Evolutionary conservation across 2,329 filamentous ascomycete species (phyloP).

Genomic region (Cercospora beticola): DNA sequence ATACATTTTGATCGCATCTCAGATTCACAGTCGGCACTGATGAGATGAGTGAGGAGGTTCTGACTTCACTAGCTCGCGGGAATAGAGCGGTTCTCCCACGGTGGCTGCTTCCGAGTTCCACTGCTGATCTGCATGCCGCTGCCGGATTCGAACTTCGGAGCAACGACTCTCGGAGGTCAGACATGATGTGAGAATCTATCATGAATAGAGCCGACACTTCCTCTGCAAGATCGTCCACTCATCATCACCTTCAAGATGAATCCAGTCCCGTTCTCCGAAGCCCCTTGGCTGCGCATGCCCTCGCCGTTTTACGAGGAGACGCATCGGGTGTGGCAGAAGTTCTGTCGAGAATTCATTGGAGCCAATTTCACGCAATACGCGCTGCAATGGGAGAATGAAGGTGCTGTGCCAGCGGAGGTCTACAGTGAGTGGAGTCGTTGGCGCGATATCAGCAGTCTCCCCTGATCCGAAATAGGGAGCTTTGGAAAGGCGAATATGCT

Average conservation of each 20-base stretch:
- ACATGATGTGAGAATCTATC: background rate
- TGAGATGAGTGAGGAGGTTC: background rate
- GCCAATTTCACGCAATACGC: constrained; percentile 24
- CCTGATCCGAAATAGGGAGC: background rate
- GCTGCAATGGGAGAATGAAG: constrained; percentile 26
- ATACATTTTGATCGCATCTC: no score
- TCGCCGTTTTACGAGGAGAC: constrained; percentile 25
- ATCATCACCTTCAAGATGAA: background rate
- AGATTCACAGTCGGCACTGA: no score
- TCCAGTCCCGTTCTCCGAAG: constrained; percentile 19
- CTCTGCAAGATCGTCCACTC: background rate
- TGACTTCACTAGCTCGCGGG: background rate
- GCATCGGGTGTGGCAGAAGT: constrained; percentile 24
- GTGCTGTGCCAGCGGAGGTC: constrained; percentile 54
- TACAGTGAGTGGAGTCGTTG: constrained; percentile 63
- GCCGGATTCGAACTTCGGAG: background rate
- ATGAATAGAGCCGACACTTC: background rate
- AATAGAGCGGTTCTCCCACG: background rate
- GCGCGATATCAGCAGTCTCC: background rate
- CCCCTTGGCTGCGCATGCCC: constrained; percentile 23
- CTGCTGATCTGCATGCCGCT: background rate
- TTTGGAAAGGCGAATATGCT: constrained; percentile 56
- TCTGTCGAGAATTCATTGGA: constrained; percentile 26
- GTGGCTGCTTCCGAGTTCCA: background rate
- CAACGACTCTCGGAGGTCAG: background rate